Percentiles rank a stretch among this genome's conserved stretches.
phyloP scores from a whole-genome alignment of 352 stramenopile species.

The Phytophthora niederhauseri region DNA sequence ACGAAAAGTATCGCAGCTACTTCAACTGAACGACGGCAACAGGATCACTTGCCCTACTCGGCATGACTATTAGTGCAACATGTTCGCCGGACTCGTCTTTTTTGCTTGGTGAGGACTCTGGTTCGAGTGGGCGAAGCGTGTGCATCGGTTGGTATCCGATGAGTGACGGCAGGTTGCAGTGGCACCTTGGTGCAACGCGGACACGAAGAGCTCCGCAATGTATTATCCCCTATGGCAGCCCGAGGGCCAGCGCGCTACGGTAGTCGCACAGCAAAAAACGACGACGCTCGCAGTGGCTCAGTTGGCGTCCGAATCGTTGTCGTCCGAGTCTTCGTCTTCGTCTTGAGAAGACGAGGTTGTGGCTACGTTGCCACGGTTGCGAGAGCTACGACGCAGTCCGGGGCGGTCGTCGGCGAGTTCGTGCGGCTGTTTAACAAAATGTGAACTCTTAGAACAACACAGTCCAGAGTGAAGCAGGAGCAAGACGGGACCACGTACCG shows the following conservation, averaged over 20 bases:
- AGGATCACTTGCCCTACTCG: not conserved
- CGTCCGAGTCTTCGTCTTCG: slow-evolving; percentile 23
- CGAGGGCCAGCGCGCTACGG: not conserved
- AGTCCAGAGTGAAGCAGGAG: not conserved
- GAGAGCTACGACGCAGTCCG: slow-evolving; percentile 34
- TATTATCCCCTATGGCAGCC: not conserved
- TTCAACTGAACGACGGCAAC: slow-evolving; percentile 1
- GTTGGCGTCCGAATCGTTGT: slow-evolving; percentile 6
- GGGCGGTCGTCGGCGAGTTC: slow-evolving; percentile 1
- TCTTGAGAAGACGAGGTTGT: slow-evolving; percentile 29
- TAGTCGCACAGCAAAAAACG: slow-evolving; percentile 10
- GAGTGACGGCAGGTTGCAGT: not conserved
- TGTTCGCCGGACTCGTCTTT: too few relatives aligned
- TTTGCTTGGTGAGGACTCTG: too few relatives aligned
- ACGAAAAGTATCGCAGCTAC: slow-evolving; percentile 5
- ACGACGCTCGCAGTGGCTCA: slow-evolving; percentile 1
- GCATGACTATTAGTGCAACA: too few relatives aligned
- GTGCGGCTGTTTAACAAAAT: slow-evolving; percentile 20
- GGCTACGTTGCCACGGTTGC: slow-evolving; percentile 14
- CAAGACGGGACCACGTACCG: slow-evolving; percentile 20
- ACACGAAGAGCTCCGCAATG: not conserved
- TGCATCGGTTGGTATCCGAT: not conserved
- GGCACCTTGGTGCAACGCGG: not conserved
- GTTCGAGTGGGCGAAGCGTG: too few relatives aligned
- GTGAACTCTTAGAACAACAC: slow-evolving; percentile 6